Evolutionary conservation across 2,329 filamentous ascomycete species (phyloP), one percentile per base, ranked within the genome.

Genomic region (Nemania sp.): DNA sequence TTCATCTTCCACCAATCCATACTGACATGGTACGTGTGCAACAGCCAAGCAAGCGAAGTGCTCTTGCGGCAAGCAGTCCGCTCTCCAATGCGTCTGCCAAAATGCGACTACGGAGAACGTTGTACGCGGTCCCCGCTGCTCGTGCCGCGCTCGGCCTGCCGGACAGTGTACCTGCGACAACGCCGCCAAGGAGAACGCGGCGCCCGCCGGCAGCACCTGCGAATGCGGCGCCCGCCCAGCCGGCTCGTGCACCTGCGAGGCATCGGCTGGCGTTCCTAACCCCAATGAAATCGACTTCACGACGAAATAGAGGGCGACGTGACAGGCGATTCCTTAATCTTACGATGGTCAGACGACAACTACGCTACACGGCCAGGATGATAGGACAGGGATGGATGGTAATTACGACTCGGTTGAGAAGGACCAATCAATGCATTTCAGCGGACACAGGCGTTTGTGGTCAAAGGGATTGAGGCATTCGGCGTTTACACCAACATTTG

Each of bases 261-360:
- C 81, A 61, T 80, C 80, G 54, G 22, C 81, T 61, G 80, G 80
- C 54, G 82, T 86, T 61, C 79, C 84, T 24, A 83, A 88, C 61
- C 80, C 84, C 23, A 79, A 87, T 63, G 92, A 97, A 82, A 89
- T 82, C 44, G 92, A 97, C 73, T 97, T 96, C 69, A 97, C 91
- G 31, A 90, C 86, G 75, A 74, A 75, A 63, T 80, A 73, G 14
- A 17, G 8, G 19, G 19, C 2, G 22, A 17, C 5, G 22, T 65
- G 55, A 24, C 2, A 8, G 5, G 28, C 26, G 12, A 23, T 41
- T 30, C 34, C 2, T 17, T 22, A 6, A 34, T 17, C 28, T 37
- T 12, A 26, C 5, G 37, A 44, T 28, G 44, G 30, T 17, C 14
- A 39, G 39, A 26, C 39, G 26, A 39, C n/a, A n/a, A n/a, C n/a